phyloP scores from a whole-genome alignment of 768 basidiomycete genomes.

The Coprinopsis sp. region DNA sequence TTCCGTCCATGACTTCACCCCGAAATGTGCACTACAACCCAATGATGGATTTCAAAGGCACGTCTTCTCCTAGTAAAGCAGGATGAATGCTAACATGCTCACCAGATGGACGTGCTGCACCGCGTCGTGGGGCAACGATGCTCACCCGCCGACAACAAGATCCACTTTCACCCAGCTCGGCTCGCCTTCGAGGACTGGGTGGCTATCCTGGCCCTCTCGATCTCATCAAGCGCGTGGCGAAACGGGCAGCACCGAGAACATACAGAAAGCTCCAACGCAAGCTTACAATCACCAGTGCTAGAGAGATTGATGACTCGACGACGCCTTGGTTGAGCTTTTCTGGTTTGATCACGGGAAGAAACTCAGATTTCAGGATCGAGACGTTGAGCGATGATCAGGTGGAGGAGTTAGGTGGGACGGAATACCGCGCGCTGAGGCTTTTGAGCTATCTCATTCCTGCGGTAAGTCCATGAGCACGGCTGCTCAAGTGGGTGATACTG shows the following conservation, averaged over 20 bases:
- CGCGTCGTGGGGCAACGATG: conserved; percentile 32
- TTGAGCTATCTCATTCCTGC: conserved; percentile 46
- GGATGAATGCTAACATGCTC: no score
- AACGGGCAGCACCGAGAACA: conserved; percentile 37
- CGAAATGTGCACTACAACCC: conserved; percentile 13
- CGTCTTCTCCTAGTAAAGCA: neutral
- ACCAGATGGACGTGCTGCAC: no score
- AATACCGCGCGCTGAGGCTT: conserved; percentile 59
- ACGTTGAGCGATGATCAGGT: conserved; percentile 62
- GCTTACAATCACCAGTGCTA: conserved; percentile 47
- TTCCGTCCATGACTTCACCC: conserved; percentile 15
- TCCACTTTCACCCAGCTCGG: conserved; percentile 7
- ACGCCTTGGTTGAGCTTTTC: conserved; percentile 35
- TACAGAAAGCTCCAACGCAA: conserved; percentile 43
- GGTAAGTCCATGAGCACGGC: conserved; percentile 28
- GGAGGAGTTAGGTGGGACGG: conserved; percentile 72
- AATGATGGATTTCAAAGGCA: conserved; percentile 12
- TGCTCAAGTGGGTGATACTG: neutral
- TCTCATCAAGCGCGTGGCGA: conserved; percentile 34
- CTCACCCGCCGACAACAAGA: conserved; percentile 14
- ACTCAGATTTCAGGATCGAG: conserved; percentile 52
- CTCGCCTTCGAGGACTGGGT: conserved; percentile 38
- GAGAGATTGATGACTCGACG: conserved; percentile 33
- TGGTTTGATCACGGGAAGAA: conserved; percentile 50
- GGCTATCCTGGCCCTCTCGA: conserved; percentile 45